Evolutionary conservation across 108 stramenopile genomes (phyloP).

Genomic region (Bacterosira constricta): DNA sequence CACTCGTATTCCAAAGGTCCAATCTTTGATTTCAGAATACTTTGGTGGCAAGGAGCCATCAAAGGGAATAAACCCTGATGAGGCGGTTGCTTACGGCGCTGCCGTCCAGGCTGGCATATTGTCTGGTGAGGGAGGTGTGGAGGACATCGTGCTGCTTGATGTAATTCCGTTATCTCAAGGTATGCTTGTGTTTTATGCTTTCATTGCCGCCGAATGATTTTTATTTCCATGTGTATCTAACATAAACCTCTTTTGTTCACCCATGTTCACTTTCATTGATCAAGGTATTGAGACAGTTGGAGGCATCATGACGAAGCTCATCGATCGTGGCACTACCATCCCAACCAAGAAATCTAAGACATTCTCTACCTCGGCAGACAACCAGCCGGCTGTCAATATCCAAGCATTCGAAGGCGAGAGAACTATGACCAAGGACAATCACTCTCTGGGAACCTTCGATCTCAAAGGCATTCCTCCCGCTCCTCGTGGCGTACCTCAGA

Average conservation of each 20-base stretch:
- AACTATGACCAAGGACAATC: conserved; percentile 93
- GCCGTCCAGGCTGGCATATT: conserved; percentile 93
- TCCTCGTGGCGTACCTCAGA: conserved; percentile 96
- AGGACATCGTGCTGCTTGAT: conserved; percentile 92
- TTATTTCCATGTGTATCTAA: too few relatives aligned
- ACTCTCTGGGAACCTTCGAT: conserved; percentile 93
- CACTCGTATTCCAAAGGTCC: conserved; percentile 97
- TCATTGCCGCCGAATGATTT: too few relatives aligned
- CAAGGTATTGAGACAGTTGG: conserved; percentile 98
- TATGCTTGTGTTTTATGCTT: too few relatives aligned
- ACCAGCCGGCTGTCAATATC: conserved; percentile 96
- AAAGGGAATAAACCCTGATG: conserved; percentile 97
- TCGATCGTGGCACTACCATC: conserved; percentile 95
- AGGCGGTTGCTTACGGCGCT: conserved; percentile 95
- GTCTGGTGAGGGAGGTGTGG: conserved; percentile 80
- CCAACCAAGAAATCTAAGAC: conserved; percentile 93
- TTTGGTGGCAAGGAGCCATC: conserved; percentile 97
- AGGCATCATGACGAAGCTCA: conserved; percentile 95
- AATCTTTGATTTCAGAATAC: conserved; percentile 89
- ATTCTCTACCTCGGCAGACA: conserved; percentile 95
- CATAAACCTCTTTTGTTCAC: too few relatives aligned
- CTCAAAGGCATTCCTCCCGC: conserved; percentile 93
- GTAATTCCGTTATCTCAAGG: conserved; percentile 96
- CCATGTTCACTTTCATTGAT: too few relatives aligned
- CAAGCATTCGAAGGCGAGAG: conserved; percentile 98